These are phyloP conservation scores for Neurospora tetrasperma DNA, from an alignment of 495 filamentous ascomycete species.

Conservation along the genomic window DNA sequence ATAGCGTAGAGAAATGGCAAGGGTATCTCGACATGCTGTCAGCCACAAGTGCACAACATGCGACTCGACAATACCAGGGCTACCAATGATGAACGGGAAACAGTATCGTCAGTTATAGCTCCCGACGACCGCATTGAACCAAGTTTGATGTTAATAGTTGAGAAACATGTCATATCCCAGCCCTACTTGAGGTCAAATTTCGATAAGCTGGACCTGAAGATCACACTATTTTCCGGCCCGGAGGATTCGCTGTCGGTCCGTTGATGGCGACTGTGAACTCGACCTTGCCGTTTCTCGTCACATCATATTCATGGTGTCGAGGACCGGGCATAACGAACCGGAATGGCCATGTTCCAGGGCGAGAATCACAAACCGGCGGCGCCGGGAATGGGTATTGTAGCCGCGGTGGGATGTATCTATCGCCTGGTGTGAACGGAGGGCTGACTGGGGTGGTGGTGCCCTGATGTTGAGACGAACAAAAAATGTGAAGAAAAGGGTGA, in stretches of 20 bases:
- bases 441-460: not conserved
- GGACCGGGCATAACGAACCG: not conserved
- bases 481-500: not conserved
- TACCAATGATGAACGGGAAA: not conserved
- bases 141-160: not conserved
- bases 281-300: not conserved
- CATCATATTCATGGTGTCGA: not conserved
- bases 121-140: not conserved
- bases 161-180: not conserved
- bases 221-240: not conserved
- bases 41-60: not conserved
- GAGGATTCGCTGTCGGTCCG: not conserved
- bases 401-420: not conserved
- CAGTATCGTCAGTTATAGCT: not conserved
- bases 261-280: not conserved
- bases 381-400: not conserved
- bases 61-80: not conserved
- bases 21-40: not conserved
- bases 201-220: not conserved
- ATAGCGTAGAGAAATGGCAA: not conserved
- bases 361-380: not conserved
- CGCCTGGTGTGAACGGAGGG: not conserved
- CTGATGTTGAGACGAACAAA: not conserved
- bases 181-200: not conserved
- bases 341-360: not conserved